Evolutionary conservation across 1,139 yeast species (phyloP).

Genomic region (Yamadazyma oceani): DNA sequence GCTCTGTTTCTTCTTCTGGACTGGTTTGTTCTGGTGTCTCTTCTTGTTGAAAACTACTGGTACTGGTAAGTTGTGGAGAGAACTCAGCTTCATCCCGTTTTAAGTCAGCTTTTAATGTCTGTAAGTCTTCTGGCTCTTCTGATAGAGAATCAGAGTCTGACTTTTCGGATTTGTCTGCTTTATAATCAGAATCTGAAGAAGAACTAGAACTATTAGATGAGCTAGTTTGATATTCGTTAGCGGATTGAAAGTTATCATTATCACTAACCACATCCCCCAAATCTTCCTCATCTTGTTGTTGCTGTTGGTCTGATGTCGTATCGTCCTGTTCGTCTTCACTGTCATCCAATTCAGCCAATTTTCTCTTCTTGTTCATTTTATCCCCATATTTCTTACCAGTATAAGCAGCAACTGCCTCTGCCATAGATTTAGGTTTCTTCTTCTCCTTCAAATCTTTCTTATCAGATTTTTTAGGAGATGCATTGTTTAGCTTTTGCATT

Average conservation of each 20-base stretch:
- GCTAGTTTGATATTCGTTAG: constrained; percentile 12
- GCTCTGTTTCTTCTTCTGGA: constrained; percentile 7
- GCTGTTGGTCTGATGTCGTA: neutral
- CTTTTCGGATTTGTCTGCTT: constrained; percentile 11
- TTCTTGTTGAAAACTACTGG: constrained; percentile 4
- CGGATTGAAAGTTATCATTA: constrained; percentile 15
- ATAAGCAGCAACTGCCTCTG: constrained; percentile 62
- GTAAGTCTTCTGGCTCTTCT: constrained; percentile 30
- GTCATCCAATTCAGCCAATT: constrained; percentile 19
- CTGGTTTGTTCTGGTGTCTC: constrained; percentile 9
- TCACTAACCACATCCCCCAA: constrained; percentile 14
- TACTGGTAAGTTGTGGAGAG: constrained; percentile 1
- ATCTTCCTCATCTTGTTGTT: constrained; percentile 20
- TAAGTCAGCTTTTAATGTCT: constrained; percentile 33
- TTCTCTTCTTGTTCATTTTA: constrained; percentile 31
- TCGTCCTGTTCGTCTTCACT: constrained; percentile 24
- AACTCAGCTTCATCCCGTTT: constrained; percentile 28
- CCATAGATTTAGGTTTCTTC: constrained; percentile 51
- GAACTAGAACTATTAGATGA: neutral
- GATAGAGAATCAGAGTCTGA: constrained; percentile 13
- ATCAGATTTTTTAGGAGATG: constrained; percentile 1
- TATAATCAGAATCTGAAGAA: constrained; percentile 17
- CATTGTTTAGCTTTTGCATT: constrained; percentile 6
- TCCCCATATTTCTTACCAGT: constrained; percentile 52
- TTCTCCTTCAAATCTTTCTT: constrained; percentile 3